Conservation (phyloP, 805 yeast species). For the Wickerhamiella shivajii region DNA sequence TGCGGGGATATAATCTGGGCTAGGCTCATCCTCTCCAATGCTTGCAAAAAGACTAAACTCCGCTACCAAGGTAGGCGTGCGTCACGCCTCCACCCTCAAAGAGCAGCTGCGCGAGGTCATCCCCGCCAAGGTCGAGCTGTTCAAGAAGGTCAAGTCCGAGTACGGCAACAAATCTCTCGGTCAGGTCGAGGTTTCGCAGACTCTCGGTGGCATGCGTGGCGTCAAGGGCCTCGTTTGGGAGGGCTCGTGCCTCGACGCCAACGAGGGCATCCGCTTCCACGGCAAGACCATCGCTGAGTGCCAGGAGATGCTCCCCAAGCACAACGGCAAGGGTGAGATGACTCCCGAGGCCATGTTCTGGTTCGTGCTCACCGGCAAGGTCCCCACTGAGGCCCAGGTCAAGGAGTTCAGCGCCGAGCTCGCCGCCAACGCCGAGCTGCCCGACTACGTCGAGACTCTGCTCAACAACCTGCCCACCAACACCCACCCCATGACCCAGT, state of each 20-base stretch:
- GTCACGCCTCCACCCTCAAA: conserved; percentile 20
- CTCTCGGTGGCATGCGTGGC: conserved; percentile 70
- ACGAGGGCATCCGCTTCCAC: conserved; percentile 65
- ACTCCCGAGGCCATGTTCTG: conserved; percentile 55
- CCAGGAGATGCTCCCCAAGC: conserved; percentile 49
- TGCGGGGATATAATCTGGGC: no score
- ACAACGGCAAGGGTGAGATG: conserved; percentile 40
- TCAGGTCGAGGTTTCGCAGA: conserved; percentile 30
- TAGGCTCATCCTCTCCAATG: no score
- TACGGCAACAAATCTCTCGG: conserved; percentile 29
- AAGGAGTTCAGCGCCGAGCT: conserved; percentile 42
- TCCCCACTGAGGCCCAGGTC: conserved; percentile 48
- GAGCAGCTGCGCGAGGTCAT: conserved; percentile 27
- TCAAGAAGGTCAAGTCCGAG: conserved; percentile 29
- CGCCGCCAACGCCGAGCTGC: conserved; percentile 50
- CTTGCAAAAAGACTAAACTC: no score
- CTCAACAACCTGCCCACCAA: conserved; percentile 50
- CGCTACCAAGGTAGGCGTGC: conserved; percentile 7
- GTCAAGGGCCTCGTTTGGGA: conserved; percentile 66
- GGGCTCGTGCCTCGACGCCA: conserved; percentile 61
- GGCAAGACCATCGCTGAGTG: conserved; percentile 63
- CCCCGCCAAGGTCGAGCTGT: conserved; percentile 31
- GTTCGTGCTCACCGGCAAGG: conserved; percentile 61
- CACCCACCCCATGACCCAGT: conserved; percentile 75
- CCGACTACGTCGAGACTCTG: conserved; percentile 45